Evolutionary conservation across 176 grass and related monocot species (phyloP).

Genomic region (Zoysia pacifica): DNA sequence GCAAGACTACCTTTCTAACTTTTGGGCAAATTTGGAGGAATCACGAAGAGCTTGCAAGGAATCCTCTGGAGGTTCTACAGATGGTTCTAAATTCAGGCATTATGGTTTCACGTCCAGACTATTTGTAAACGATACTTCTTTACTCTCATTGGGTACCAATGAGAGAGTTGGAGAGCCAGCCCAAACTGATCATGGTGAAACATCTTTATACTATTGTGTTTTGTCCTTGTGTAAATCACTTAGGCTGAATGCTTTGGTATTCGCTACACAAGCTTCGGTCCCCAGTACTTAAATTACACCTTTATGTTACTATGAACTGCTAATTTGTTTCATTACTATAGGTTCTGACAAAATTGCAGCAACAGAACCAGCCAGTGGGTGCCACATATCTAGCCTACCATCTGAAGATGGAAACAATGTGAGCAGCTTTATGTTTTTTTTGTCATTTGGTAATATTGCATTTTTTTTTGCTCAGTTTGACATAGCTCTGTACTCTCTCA

Average conservation of each 20-base stretch:
- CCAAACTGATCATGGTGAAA: slow-evolving; percentile 45
- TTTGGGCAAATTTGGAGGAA: slow-evolving; percentile 60
- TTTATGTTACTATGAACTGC: neutral
- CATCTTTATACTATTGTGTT: slow-evolving; percentile 13
- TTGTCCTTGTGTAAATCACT: slow-evolving; percentile 19
- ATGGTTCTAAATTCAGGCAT: slow-evolving; percentile 47
- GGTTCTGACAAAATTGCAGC: slow-evolving; percentile 47
- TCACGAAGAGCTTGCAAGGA: slow-evolving; percentile 54
- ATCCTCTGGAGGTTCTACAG: slow-evolving; percentile 39
- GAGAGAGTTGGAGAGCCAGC: neutral
- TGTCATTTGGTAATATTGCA: slow-evolving; percentile 22
- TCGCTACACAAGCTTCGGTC: neutral
- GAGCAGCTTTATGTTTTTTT: slow-evolving; percentile 21
- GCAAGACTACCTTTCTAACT: slow-evolving; percentile 62
- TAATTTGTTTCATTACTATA: slow-evolving; percentile 40
- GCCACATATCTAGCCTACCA: slow-evolving; percentile 23
- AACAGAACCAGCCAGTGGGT: slow-evolving; percentile 35
- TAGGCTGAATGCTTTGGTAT: slow-evolving; percentile 19
- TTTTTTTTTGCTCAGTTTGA: slow-evolving; percentile 23
- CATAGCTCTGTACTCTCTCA: slow-evolving; percentile 9
- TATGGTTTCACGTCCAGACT: slow-evolving; percentile 49
- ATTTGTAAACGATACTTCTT: slow-evolving; percentile 53
- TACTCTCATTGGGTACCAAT: slow-evolving; percentile 6
- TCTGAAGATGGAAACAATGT: slow-evolving; percentile 53
- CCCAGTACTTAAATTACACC: neutral